Evolutionary conservation across 2,329 filamentous ascomycete species (phyloP), one percentile per base, ranked within the genome.

Genomic region (Xylaria sp.): DNA sequence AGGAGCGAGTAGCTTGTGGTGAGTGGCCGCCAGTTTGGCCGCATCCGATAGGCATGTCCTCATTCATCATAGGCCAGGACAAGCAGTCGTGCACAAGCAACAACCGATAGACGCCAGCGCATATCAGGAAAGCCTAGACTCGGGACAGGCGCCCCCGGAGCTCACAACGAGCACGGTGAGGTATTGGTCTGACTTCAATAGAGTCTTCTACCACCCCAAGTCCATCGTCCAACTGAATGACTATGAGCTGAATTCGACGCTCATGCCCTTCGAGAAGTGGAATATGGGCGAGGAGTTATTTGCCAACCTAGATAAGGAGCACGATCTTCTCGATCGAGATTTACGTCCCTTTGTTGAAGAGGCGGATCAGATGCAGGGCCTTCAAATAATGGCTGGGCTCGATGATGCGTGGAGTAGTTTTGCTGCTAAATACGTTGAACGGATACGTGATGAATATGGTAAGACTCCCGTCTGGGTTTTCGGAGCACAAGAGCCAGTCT

Each of bases 141-240:
- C 89, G 37, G 94, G 94, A 25, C 78, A 87, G 5, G 80, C 87
- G 2, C 85, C 90, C 6, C 88, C 92, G 0, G 82, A 84, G 62
- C 85, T 97, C 23, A 91, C 87, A 1, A 85, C 89, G 1, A 87
- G 90, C 7, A 87, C 88, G 12, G 92, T 98, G n/a, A 89, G 94
- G 63, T 98, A 96, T 82, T 99, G 96, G 95, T 97, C 94, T 39
- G 96, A 99, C 80, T 98, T 94, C 81, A 97, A 93, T 74, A 89
- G 94, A 31, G 88, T 96, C n/a, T 99, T 90, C 81, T 98, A 92
- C 78, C 94, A 98, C 78, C 96, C 96, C 9, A 89, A 89, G 64
- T 97, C 94, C 13, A 88, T 97, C 63, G 86, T 97, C 10, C 94
- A 97, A 78, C 84, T 98, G 15, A 92, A 92, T 77, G 94, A 98